Conservation (phyloP, 2,329 filamentous ascomycete genomes). For the Blastomyces gilchristii region DNA sequence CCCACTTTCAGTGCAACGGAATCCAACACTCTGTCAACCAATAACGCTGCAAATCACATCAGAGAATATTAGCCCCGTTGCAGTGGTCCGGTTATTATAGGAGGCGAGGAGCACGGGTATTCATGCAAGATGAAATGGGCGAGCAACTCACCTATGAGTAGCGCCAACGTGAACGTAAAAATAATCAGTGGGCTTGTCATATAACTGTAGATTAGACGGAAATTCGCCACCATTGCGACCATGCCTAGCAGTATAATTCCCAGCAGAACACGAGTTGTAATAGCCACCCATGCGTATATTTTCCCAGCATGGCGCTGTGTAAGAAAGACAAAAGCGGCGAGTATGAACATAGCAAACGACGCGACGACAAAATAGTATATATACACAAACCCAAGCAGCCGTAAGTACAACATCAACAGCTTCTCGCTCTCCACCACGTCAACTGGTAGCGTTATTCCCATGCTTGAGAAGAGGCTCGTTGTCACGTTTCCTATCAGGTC, state of each 20-base stretch:
- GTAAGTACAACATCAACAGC: constrained; percentile 29
- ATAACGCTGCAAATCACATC: neutral
- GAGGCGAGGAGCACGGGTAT: neutral
- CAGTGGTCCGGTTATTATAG: neutral
- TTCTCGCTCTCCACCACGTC: constrained; percentile 23
- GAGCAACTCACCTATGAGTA: constrained; percentile 22
- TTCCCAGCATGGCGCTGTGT: constrained; percentile 20
- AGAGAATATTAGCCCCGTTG: neutral
- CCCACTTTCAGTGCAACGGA: neutral
- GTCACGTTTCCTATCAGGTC: constrained; percentile 33
- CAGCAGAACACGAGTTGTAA: constrained; percentile 22
- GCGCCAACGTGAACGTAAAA: constrained; percentile 25
- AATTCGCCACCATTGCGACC: constrained; percentile 24
- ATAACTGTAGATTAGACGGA: constrained; percentile 28
- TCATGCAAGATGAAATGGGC: neutral
- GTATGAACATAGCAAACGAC: constrained; percentile 28
- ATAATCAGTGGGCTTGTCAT: constrained; percentile 34
- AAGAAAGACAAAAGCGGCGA: constrained; percentile 26
- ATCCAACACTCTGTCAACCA: constrained; percentile 6
- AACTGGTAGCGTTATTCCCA: constrained; percentile 28
- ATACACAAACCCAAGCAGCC: constrained; percentile 31
- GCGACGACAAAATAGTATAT: constrained; percentile 33
- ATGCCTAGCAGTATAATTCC: constrained; percentile 23
- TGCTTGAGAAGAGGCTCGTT: constrained; percentile 32
- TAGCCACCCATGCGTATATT: constrained; percentile 20